phyloP scores from a whole-genome alignment of 768 basidiomycete species.

The Tylopilus vinaceipallidus region DNA sequence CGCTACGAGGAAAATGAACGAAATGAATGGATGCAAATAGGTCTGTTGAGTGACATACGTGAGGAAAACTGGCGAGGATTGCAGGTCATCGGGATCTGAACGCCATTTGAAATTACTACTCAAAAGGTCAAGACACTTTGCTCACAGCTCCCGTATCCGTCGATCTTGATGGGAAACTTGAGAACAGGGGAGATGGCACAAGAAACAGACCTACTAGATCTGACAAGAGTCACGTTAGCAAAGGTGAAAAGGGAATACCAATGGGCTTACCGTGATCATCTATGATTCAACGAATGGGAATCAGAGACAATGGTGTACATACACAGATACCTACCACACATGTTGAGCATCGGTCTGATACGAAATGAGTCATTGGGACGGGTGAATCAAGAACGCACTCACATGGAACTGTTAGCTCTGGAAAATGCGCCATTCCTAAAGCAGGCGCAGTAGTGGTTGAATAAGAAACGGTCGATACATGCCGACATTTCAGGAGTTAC shows the following conservation, averaged over 20 bases:
- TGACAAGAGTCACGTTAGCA: conserved; percentile 25
- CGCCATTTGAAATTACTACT: background rate
- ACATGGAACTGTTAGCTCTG: conserved; percentile 89
- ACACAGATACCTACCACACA: conserved; percentile 57
- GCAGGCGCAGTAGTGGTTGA: conserved; percentile 85
- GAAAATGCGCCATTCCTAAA: conserved; percentile 92
- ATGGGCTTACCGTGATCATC: conserved; percentile 72
- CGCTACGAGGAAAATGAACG: conserved; percentile 39
- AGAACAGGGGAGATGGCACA: background rate
- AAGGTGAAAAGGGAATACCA: background rate
- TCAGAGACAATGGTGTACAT: background rate
- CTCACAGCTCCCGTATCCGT: conserved; percentile 83
- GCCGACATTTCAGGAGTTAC: conserved; percentile 69
- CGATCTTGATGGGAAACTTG: conserved; percentile 48
- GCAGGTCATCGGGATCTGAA: conserved; percentile 79
- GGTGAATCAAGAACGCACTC: conserved; percentile 26
- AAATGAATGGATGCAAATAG: background rate
- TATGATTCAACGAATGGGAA: conserved; percentile 23
- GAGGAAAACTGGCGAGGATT: conserved; percentile 68
- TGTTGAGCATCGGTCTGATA: conserved; percentile 81
- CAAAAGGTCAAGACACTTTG: conserved; percentile 6
- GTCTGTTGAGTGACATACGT: conserved; percentile 40
- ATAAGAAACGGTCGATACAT: conserved; percentile 85
- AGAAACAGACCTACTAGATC: conserved; percentile 42
- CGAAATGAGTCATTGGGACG: conserved; percentile 1